Evolutionary conservation across 2,329 filamentous ascomycete genomes (phyloP), one percentile per base, ranked within the genome.

Genomic region (Claviceps lovelessii): DNA sequence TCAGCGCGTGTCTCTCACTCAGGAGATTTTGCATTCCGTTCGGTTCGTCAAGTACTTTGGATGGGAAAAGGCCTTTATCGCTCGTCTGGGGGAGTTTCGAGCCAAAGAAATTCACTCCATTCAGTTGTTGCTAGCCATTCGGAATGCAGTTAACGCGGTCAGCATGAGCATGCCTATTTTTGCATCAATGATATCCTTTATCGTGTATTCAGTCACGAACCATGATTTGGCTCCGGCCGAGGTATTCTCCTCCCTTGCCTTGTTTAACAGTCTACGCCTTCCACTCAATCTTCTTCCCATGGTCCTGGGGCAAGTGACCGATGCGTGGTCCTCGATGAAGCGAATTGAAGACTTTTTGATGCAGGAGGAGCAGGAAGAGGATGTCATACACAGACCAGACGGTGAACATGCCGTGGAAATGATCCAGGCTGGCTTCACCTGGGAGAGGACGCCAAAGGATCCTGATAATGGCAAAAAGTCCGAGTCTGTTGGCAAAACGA

Each of bases 41-140:
- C 81, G 90, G 31, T 96, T 97, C 64, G 91, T 97, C 70, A 97
- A 97, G 68, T 96, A 83, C 68, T 97, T 96, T 65, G 90, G 90
- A 8, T 97, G 91, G 91, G 91, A 97, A 67, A 85, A 79, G 56
- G 86, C 88, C 39, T 96, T 97, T 64, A 73, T 96, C 13, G 76
- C 83, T 52, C 83, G 90, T 15, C 76, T 96, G 17, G 80, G 81
- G 51, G 77, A 83, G 29, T 86, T 95, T 58, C 81, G 91, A 56
- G 76, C 76, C 53, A 78, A 78, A 57, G 91, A 97, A 68, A 90
- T 97, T 57, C 73, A 77, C 55, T 81, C 85, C n/a, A 90, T 97
- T 56, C 90, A 95, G 66, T 73, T 89, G 15, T 72, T 97, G 49
- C 73, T 97, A 33, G 81, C 86, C 1, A 88, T 94, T 60, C 81